These are phyloP conservation scores for Odontarrhena argentea DNA, from an alignment of 345 rosid species.

Conservation along the genomic window DNA sequence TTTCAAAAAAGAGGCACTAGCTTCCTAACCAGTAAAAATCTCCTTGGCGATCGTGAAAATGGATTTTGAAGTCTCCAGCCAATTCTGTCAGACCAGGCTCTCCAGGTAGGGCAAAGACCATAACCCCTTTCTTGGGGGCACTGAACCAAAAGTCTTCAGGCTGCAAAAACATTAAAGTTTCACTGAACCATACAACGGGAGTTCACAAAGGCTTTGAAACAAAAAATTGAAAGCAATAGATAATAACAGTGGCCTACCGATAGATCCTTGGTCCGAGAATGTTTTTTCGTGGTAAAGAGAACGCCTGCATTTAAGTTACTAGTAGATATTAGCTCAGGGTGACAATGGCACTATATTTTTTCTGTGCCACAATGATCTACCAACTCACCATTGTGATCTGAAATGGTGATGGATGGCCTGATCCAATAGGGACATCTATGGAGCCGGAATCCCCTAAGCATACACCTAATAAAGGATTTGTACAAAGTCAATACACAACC, in stretches of 20 bases:
- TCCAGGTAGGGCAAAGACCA: slow-evolving; percentile 89
- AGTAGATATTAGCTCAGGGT: slow-evolving; percentile 8
- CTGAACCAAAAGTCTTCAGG: slow-evolving; percentile 88
- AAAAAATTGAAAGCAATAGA: slow-evolving; percentile 10
- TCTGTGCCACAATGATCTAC: slow-evolving; percentile 20
- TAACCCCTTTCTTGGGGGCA: slow-evolving; percentile 86
- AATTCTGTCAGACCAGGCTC: slow-evolving; percentile 84
- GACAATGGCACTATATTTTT: slow-evolving; percentile 17
- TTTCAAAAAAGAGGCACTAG: slow-evolving; percentile 7
- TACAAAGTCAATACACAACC: slow-evolving; percentile 27
- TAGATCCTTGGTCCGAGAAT: slow-evolving; percentile 72
- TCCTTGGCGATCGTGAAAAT: slow-evolving; percentile 91
- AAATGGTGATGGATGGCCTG: slow-evolving; percentile 77
- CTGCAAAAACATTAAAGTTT: slow-evolving; percentile 44
- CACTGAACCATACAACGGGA: slow-evolving; percentile 4
- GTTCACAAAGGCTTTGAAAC: slow-evolving; percentile 13
- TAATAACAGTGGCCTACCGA: slow-evolving; percentile 49
- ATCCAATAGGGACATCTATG: slow-evolving; percentile 90
- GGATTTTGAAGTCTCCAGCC: slow-evolving; percentile 81
- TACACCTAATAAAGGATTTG: slow-evolving; percentile 55
- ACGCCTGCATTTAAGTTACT: slow-evolving; percentile 52
- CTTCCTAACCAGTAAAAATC: slow-evolving; percentile 81
- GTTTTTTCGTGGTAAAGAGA: slow-evolving; percentile 79
- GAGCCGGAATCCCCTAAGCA: slow-evolving; percentile 87
- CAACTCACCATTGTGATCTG: slow-evolving; percentile 69